phyloP scores from a whole-genome alignment of 2,329 filamentous ascomycete genomes.

The Alternaria atra region DNA sequence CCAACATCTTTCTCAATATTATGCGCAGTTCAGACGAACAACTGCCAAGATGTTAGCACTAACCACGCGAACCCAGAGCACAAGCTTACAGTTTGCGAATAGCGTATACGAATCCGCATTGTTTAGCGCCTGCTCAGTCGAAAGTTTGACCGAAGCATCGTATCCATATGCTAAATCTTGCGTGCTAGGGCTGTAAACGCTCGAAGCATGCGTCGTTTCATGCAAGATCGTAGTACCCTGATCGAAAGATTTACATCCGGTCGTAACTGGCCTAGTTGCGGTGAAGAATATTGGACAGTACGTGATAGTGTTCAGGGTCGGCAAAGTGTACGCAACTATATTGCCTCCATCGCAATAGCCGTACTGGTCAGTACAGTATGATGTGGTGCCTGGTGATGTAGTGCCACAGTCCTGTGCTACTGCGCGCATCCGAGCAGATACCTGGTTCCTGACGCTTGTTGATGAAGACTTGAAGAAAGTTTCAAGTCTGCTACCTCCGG shows the following conservation, averaged over 20 bases:
- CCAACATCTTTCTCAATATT: background rate
- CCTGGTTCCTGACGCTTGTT: background rate
- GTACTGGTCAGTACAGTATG: background rate
- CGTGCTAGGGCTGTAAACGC: slow-evolving; percentile 63
- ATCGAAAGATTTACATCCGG: slow-evolving; percentile 69
- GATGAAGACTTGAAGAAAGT: slow-evolving; percentile 68
- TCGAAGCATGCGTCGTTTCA: slow-evolving; percentile 70
- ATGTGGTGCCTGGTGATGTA: background rate
- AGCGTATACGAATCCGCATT: slow-evolving; percentile 72
- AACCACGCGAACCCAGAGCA: background rate
- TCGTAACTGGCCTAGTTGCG: background rate
- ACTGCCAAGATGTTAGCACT: background rate
- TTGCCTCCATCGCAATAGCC: background rate
- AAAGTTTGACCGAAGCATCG: slow-evolving; percentile 57
- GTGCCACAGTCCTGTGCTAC: background rate
- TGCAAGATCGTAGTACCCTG: slow-evolving; percentile 72
- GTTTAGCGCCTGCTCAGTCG: slow-evolving; percentile 61
- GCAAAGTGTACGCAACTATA: background rate
- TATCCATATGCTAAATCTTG: slow-evolving; percentile 68
- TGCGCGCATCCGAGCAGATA: background rate
- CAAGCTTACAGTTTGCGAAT: slow-evolving; percentile 59
- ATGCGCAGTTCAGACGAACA: background rate
- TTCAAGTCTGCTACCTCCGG: slow-evolving; percentile 58
- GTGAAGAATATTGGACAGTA: background rate
- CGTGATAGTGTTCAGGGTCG: background rate